Percentiles rank a stretch among this genome's conserved stretches.
phyloP scores from a whole-genome alignment of 202 grass and related monocot genomes.

The Carex sylvatica region DNA sequence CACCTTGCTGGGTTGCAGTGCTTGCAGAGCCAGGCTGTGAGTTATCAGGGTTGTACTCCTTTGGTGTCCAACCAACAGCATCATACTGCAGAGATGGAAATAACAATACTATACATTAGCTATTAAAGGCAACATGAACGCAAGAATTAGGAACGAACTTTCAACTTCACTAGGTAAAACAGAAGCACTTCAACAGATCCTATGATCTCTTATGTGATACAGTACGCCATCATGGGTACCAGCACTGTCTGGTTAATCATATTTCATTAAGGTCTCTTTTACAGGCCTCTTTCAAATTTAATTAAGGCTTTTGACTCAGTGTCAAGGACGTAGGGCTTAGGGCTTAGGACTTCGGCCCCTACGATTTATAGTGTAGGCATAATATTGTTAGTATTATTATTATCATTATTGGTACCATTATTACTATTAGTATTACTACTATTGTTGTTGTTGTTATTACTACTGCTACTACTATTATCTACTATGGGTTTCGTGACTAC shows the following conservation, averaged over 20 bases:
- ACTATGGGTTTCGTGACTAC: too few relatives aligned
- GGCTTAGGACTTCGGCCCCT: too few relatives aligned
- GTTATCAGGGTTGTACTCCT: slow-evolving; percentile 90
- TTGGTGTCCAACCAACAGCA: slow-evolving; percentile 87
- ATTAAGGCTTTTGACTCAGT: too few relatives aligned
- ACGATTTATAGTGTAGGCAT: too few relatives aligned
- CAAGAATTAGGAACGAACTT: neutral
- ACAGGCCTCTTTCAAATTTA: neutral
- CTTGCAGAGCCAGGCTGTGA: slow-evolving; percentile 41
- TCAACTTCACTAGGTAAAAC: neutral
- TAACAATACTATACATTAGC: neutral
- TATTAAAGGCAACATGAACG: neutral
- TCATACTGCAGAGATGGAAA: slow-evolving; percentile 63
- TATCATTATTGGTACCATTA: too few relatives aligned
- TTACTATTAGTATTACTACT: too few relatives aligned
- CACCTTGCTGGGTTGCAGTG: slow-evolving; percentile 40
- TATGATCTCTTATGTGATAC: neutral
- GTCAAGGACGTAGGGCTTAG: too few relatives aligned
- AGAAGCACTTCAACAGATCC: neutral
- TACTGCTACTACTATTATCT: too few relatives aligned
- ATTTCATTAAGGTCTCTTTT: neutral
- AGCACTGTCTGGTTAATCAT: neutral
- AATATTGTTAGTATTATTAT: too few relatives aligned
- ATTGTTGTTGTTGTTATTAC: too few relatives aligned
- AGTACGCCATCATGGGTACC: neutral